Conservation (phyloP, 2,329 filamentous ascomycete genomes). For the Cercospora berteroae region DNA sequence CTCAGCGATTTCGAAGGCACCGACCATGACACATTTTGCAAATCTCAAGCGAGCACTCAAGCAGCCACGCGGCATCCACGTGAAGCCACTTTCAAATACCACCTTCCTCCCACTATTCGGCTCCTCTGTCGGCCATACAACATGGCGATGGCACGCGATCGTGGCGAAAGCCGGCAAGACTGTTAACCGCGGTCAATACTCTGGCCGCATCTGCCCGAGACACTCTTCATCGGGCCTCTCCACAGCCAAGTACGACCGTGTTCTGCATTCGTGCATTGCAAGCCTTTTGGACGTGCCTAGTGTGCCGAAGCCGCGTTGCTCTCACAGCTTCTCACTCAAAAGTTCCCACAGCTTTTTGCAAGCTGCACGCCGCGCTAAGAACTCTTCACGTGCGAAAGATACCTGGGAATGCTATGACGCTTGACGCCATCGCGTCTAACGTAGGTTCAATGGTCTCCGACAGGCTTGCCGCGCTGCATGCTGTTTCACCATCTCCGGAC, state of each 20-base stretch:
- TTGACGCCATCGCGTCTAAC: conserved; percentile 4
- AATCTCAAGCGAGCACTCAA: background rate
- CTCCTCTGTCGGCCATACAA: background rate
- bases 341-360: background rate
- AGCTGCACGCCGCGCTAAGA: background rate
- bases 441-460: conserved; percentile 6
- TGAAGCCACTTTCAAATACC: background rate
- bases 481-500: conserved; percentile 3
- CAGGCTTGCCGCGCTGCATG: conserved; percentile 1
- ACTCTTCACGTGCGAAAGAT: conserved; percentile 1
- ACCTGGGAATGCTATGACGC: background rate
- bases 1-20: background rate
- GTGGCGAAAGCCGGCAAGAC: background rate
- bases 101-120: background rate
- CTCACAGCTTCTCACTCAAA: background rate
- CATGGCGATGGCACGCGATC: background rate
- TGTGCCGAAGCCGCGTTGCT: background rate
- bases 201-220: background rate
- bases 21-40: background rate
- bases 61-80: background rate
- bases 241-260: background rate
- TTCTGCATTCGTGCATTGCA: background rate
- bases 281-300: background rate
- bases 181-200: background rate
- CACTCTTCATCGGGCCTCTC: background rate